Evolutionary conservation across 1,284 basidiomycete species (phyloP), one percentile per base, ranked within the genome.

Genomic region (Tranzscheliella williamsii): DNA sequence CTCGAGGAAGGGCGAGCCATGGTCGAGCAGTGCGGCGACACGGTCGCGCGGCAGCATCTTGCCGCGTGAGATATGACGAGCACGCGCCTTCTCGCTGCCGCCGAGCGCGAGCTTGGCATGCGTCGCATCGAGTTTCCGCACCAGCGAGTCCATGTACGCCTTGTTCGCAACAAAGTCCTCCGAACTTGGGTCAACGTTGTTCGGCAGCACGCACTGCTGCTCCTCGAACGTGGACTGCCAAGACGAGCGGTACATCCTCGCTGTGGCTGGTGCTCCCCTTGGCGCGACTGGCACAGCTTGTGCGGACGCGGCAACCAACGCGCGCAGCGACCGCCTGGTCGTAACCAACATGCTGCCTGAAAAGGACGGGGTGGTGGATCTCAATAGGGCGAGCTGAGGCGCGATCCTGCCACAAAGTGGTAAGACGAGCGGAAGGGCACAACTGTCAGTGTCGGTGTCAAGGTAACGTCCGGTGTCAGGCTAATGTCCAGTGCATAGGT

Each of bases 1-100:
- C 76, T 96, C 92, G 21, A 96, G 80, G 78, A 95, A 96, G 0
- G 93, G 91, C 9, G 89, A 88, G 70, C 87, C 85, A 7, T 88
- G 86, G 77, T 96, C 92, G 24, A 96, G 80, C 13, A 96, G 80
- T 5, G 83, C 78, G 3, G 84, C 80, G 15, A 89, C 91, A 36
- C 58, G 62, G 13, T 93, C 90, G 69, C 91, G 82, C 24, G 89
- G 89, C n/a, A 91, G 79, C 74, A 86, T 85, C 82, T 94, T 94
- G 7, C 89, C 89, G 67, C 85, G 86, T 50, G 83, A 85, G 66
- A 83, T 81, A 84, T 91, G 88, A 46, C 87, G 84, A 70, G 89
- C 86, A 38, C 85, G 83, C 29, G 89, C 88, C 76, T 87, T 89
- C 33, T 81, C 62, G 17, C 79, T 76, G 8, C 81, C 81, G 13